phyloP scores from a whole-genome alignment of 768 basidiomycete genomes.

The Mycena galericulata region DNA sequence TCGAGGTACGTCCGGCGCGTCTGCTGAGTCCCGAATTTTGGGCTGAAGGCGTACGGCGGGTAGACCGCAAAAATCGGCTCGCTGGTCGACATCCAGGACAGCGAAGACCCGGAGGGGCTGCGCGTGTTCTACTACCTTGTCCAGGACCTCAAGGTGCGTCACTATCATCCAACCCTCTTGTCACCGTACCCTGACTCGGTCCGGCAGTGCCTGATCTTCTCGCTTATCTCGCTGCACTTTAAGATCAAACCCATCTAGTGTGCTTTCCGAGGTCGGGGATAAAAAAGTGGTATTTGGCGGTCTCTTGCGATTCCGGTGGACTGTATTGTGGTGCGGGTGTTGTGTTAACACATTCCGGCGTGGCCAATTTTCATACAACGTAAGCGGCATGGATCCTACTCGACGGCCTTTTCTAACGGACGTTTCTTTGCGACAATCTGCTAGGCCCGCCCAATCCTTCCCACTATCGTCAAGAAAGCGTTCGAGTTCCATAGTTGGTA shows the following conservation, averaged over 20 bases:
- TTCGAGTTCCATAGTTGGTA: constrained; percentile 53
- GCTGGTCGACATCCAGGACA: constrained; percentile 95
- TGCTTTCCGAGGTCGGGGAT: background rate
- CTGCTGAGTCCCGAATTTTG: background rate
- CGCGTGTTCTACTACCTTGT: constrained; percentile 99
- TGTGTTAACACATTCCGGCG: background rate
- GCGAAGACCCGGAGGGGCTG: constrained; percentile 96
- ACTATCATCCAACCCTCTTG: background rate
- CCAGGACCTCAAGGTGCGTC: constrained; percentile 91
- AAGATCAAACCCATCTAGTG: constrained; percentile 98
- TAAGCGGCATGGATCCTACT: constrained; percentile 9
- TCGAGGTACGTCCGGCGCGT: constrained; percentile 74
- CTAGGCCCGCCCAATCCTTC: constrained; percentile 29
- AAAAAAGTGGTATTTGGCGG: constrained; percentile 33
- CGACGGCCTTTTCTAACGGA: constrained; percentile 7
- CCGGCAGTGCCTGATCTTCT: constrained; percentile 93
- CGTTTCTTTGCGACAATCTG: constrained; percentile 1
- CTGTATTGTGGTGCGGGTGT: constrained; percentile 19
- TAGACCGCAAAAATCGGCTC: constrained; percentile 99
- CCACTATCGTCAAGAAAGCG: constrained; percentile 55
- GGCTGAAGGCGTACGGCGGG: background rate
- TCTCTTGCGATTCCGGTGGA: constrained; percentile 29
- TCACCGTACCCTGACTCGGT: background rate
- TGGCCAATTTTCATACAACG: constrained; percentile 21
- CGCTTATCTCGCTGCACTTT: constrained; percentile 98